Base-by-base conservation (phyloP, 352 stramenopile species). In the Globisporangium apiculatum region DNA sequence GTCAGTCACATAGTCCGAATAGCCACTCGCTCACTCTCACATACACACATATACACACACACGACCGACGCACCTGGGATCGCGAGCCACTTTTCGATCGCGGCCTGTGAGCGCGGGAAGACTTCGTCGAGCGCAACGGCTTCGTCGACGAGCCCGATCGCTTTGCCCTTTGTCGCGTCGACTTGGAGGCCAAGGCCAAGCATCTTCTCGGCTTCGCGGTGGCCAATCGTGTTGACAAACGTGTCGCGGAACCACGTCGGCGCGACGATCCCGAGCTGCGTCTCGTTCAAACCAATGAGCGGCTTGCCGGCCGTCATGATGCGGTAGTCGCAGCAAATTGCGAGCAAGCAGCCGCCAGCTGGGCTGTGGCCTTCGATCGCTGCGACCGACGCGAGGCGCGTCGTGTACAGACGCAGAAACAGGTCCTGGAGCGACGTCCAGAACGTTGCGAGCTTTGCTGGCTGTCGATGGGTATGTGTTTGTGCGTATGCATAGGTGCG, bases 271-370 rank as follows among this genome's bases (percentile, higher is more conserved):
- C 95, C 94, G 38, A 98, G 66, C 61, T 96, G 79, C 7, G 90
- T 97, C 76, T 98, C 94, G 64, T 98, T 98, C 40, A 98, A 73
- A 10, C 94, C 94, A 64, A 98, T 98, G 40, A 86, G 77, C n/a
- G 79, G 74, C 54, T 91, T 87, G 11, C 80, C 84, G 9, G 64
- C 72, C n/a, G 86, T 81, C 88, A 98, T 97, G 57, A 98, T 73
- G 18, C 95, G 85, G 69, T 96, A 98, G 76, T 98, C 93, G 68
- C 91, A 98, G 66, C 83, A 89, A 79, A 98, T 92, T 18, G 92
- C 87, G 42, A 98, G 71, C 65, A 98, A 72, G 60, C 95, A 98
- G 53, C 95, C 95, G 42, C 87, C 95, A 3, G 95, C 95, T 8
- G 92, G 91, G 60, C 89, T 95, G 72, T 97, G 87, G 10, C 92